Evolutionary conservation across 441 rosid genomes (phyloP).

Genomic region (Jatropha podagrica): DNA sequence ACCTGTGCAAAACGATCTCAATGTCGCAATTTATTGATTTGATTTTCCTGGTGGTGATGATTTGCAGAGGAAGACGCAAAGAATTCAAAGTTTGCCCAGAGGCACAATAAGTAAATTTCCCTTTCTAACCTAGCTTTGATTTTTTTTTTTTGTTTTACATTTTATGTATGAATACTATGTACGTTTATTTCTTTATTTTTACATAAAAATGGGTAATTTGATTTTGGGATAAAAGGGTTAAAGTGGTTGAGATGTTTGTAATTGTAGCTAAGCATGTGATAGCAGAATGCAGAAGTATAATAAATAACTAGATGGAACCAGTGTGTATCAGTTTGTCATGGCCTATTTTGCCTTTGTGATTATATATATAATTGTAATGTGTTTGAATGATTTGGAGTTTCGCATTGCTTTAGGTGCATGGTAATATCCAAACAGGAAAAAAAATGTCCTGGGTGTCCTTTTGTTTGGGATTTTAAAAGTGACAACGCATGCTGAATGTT

Average conservation of each 20-base stretch:
- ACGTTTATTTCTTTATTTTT: background rate
- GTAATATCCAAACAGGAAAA: no score
- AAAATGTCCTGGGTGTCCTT: no score
- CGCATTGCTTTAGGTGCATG: no score
- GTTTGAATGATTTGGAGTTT: no score
- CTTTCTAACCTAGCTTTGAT: conserved; percentile 4
- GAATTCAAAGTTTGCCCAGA: conserved; percentile 71
- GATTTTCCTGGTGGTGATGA: background rate
- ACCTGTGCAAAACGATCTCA: background rate
- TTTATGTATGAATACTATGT: background rate
- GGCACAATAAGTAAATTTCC: conserved; percentile 56
- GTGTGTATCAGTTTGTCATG: no score
- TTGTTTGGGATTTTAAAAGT: no score
- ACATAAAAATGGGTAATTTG: background rate
- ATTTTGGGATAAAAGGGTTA: background rate
- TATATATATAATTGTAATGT: no score
- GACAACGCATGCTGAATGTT: background rate
- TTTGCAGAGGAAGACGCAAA: conserved; percentile 85
- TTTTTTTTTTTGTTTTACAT: background rate
- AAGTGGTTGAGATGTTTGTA: background rate
- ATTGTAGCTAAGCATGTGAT: background rate
- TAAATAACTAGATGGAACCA: no score
- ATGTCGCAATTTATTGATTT: conserved; percentile 3
- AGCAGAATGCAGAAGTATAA: no score
- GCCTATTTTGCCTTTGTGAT: no score